These are phyloP conservation scores for Leccinum boreale DNA, from an alignment of 768 basidiomycete genomes.

Conservation along the genomic window DNA sequence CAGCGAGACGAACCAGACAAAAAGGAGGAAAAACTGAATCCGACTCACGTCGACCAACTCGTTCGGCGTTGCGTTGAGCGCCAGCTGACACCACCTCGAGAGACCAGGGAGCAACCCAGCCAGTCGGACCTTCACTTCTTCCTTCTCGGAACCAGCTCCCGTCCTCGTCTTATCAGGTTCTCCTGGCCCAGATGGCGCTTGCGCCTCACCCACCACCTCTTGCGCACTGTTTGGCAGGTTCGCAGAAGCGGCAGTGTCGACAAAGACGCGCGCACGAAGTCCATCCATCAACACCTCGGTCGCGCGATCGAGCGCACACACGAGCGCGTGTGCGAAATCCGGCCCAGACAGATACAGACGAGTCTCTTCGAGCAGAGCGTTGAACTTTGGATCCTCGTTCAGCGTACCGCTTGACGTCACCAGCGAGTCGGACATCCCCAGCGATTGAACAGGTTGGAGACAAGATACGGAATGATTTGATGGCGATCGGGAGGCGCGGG, in stretches of 20 bases:
- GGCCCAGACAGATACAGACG: slow-evolving; percentile 56
- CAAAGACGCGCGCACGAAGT: slow-evolving; percentile 65
- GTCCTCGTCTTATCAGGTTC: slow-evolving; percentile 13
- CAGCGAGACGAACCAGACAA: neutral
- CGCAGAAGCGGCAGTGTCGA: slow-evolving; percentile 21
- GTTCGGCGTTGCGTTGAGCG: slow-evolving; percentile 68
- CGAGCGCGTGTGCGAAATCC: slow-evolving; percentile 70
- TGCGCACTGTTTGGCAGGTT: slow-evolving; percentile 6
- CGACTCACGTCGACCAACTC: slow-evolving; percentile 77
- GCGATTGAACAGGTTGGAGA: neutral
- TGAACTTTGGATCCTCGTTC: slow-evolving; percentile 42
- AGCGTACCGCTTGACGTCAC: slow-evolving; percentile 5
- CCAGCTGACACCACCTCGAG: slow-evolving; percentile 71
- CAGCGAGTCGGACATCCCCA: neutral
- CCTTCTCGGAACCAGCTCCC: slow-evolving; percentile 4
- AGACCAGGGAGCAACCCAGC: slow-evolving; percentile 81
- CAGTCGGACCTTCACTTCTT: slow-evolving; percentile 57
- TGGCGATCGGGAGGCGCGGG: slow-evolving; percentile 28
- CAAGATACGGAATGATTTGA: slow-evolving; percentile 22
- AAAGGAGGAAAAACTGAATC: neutral
- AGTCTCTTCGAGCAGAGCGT: slow-evolving; percentile 66
- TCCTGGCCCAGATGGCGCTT: slow-evolving; percentile 9
- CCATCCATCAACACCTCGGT: slow-evolving; percentile 60
- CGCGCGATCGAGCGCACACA: slow-evolving; percentile 69
- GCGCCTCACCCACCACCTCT: slow-evolving; percentile 1